Percentiles rank a stretch among this genome's conserved stretches.
These are phyloP conservation scores for Trifolium repens DNA, from an alignment of 306 rosid species.

Conservation along the genomic window DNA sequence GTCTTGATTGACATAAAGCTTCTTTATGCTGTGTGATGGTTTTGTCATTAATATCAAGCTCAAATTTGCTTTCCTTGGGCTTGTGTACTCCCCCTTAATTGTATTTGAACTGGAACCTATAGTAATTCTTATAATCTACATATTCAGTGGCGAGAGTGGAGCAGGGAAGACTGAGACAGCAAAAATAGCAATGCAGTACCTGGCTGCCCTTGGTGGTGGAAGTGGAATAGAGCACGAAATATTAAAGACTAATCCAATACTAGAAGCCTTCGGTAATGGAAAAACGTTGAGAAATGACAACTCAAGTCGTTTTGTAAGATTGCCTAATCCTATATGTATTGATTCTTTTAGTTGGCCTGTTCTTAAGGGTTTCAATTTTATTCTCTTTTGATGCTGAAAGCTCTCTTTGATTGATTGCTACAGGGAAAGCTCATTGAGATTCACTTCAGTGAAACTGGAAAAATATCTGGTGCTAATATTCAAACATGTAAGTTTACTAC, in stretches of 20 bases:
- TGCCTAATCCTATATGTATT: constrained; percentile 33
- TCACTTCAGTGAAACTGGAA: constrained; percentile 97
- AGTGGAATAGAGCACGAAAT: constrained; percentile 97
- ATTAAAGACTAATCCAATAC: constrained; percentile 94
- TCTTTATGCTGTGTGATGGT: constrained; percentile 13
- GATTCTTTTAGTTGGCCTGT: constrained; percentile 41
- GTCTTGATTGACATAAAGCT: constrained; percentile 17
- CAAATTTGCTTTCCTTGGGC: constrained; percentile 14
- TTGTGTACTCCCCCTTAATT: constrained; percentile 15
- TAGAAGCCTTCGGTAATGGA: constrained; percentile 99
- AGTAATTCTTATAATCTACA: constrained; percentile 20
- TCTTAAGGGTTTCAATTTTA: constrained; percentile 33
- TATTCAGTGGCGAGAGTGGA: constrained; percentile 95
- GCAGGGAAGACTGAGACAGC: constrained; percentile 99
- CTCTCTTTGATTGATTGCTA: constrained; percentile 40
- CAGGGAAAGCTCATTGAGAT: constrained; percentile 99
- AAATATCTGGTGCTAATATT: constrained; percentile 96
- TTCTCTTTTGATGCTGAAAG: constrained; percentile 28
- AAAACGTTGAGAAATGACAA: constrained; percentile 98
- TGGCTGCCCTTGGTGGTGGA: constrained; percentile 98
- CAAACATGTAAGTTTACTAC: constrained; percentile 82
- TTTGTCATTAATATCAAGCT: constrained; percentile 24
- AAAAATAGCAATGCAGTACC: constrained; percentile 97
- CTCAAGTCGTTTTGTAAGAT: constrained; percentile 99
- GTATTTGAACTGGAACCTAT: constrained; percentile 10